Evolutionary conservation across 768 basidiomycete species (phyloP).

Genomic region (Kwoniella dendrophila): DNA sequence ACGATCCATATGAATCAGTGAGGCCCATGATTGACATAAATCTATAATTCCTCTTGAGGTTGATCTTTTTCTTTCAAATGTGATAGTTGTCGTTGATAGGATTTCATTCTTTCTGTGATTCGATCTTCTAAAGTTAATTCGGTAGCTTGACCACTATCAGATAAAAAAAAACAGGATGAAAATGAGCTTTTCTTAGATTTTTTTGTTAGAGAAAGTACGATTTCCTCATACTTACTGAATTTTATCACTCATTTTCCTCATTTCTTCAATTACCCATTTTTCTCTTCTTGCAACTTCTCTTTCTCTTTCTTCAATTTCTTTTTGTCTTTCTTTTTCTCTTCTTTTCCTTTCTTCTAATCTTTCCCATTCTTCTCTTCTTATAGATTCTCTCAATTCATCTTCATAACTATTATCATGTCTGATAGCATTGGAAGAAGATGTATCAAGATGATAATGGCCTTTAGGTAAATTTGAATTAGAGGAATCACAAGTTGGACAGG

Average conservation of each 20-base stretch:
- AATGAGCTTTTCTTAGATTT: neutral
- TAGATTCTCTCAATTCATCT: conserved; percentile 5
- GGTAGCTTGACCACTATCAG: conserved; percentile 36
- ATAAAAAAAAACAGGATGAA: neutral
- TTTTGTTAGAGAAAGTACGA: neutral
- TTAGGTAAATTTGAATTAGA: neutral
- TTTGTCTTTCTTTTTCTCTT: conserved; percentile 34
- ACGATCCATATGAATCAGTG: neutral
- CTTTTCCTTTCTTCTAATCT: conserved; percentile 29
- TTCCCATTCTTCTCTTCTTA: conserved; percentile 33
- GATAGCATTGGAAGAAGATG: conserved; percentile 1
- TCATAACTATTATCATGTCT: conserved; percentile 5
- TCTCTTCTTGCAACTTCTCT: conserved; percentile 40
- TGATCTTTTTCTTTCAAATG: conserved; percentile 4
- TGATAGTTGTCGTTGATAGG: conserved; percentile 40
- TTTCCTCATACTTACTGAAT: conserved; percentile 32
- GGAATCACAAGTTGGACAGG: conserved; percentile 1
- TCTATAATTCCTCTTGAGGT: conserved; percentile 1
- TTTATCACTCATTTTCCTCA: conserved; percentile 48
- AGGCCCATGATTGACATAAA: neutral
- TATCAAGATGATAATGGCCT: conserved; percentile 6
- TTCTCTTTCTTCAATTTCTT: conserved; percentile 46
- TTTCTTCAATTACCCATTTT: conserved; percentile 50
- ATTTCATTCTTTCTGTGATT: conserved; percentile 48
- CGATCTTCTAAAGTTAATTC: conserved; percentile 49